Percentiles rank a stretch among this genome's conserved stretches.
Evolutionary conservation across 768 basidiomycete species (phyloP).

Genomic region (Kwoniella sp.): DNA sequence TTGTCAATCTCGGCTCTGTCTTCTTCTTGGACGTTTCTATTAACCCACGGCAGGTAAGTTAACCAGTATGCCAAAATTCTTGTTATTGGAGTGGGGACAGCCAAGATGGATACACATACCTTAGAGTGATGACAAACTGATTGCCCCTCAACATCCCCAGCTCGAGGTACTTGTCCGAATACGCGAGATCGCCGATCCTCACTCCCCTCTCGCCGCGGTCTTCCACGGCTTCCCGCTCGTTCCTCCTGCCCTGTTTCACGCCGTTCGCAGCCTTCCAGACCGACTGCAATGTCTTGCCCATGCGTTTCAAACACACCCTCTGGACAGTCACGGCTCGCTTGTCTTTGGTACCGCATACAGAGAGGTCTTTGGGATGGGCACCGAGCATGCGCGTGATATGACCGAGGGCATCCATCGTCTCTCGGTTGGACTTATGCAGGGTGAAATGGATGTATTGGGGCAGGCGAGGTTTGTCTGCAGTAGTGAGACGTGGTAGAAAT

Average conservation of each 20-base stretch:
- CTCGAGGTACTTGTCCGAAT: conserved; percentile 78
- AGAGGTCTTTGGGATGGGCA: conserved; percentile 75
- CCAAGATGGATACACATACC: conserved; percentile 61
- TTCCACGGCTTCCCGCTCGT: conserved; percentile 64
- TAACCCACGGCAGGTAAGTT: too few relatives aligned
- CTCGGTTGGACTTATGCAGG: conserved; percentile 94
- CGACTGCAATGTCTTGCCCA: conserved; percentile 66
- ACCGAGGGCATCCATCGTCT: conserved; percentile 89
- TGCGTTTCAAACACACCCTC: conserved; percentile 63
- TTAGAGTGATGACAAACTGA: conserved; percentile 87
- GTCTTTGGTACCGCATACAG: conserved; percentile 95
- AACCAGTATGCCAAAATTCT: conserved; percentile 6
- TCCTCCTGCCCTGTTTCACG: conserved; percentile 62
- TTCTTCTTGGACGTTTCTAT: conserved; percentile 81
- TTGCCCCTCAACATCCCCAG: conserved; percentile 97
- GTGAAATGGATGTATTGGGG: conserved; percentile 91
- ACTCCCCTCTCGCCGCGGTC: conserved; percentile 87
- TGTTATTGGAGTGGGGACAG: not conserved
- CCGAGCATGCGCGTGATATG: conserved; percentile 78
- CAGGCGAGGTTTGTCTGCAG: conserved; percentile 26
- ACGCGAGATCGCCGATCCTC: conserved; percentile 82
- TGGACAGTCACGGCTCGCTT: conserved; percentile 97
- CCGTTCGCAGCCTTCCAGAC: conserved; percentile 83
- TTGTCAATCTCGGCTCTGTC: conserved; percentile 71
- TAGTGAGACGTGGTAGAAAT: not conserved